Conservation (phyloP, 2,329 filamentous ascomycete species). For the Fusarium liriodendri region DNA sequence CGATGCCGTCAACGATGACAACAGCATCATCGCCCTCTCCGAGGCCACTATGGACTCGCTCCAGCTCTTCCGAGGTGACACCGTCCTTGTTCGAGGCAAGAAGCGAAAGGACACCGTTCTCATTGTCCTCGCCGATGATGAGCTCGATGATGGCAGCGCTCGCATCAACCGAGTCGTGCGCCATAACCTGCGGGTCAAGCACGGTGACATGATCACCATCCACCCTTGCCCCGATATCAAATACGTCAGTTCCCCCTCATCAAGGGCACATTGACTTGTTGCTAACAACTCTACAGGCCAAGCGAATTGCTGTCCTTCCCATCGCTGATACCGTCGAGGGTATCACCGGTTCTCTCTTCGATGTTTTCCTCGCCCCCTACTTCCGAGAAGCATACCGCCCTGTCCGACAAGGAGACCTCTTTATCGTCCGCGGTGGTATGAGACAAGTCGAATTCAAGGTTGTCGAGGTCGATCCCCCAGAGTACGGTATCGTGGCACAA, state of each 20-base stretch:
- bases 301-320: constrained; percentile 97
- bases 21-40: constrained; percentile 97
- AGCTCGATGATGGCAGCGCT: constrained; percentile 95
- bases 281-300: constrained; percentile 72
- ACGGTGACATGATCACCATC: constrained; percentile 96
- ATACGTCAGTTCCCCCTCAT: constrained; percentile 77
- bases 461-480: constrained; percentile 96
- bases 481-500: constrained; percentile 98
- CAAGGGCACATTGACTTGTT: neutral
- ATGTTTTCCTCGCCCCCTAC: constrained; percentile 98
- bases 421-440: constrained; percentile 98
- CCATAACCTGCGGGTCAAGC: constrained; percentile 98
- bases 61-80: constrained; percentile 98
- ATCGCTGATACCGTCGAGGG: constrained; percentile 99
- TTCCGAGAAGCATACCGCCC: constrained; percentile 99
- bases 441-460: constrained; percentile 99
- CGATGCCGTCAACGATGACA: constrained; percentile 99
- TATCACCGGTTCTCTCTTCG: constrained; percentile 96
- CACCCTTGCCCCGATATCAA: constrained; percentile 99
- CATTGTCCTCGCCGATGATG: constrained; percentile 96
- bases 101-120: constrained; percentile 99
- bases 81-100: constrained; percentile 98
- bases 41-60: constrained; percentile 99
- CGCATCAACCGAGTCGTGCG: constrained; percentile 98
- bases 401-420: constrained; percentile 95